These are phyloP conservation scores for Shiraia bambusicola DNA, from an alignment of 2,329 filamentous ascomycete species.

Conservation along the genomic window DNA sequence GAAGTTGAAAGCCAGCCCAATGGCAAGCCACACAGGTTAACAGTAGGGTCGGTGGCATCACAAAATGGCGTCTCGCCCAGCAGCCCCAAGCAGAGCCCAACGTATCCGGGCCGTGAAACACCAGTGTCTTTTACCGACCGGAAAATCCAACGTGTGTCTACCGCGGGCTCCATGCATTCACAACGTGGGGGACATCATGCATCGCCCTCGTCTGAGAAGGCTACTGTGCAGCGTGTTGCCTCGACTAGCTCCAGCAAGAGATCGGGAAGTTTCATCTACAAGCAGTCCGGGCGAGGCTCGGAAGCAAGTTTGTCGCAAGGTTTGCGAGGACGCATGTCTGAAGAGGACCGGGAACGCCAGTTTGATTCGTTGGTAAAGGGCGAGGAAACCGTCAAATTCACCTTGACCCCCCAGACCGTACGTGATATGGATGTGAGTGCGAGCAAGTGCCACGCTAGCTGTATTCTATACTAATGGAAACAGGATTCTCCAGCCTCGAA, in stretches of 20 bases:
- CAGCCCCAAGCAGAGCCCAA: conserved; percentile 20
- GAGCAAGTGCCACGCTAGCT: not conserved
- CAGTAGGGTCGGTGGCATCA: not conserved
- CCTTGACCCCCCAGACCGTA: conserved; percentile 51
- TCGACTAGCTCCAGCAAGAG: conserved; percentile 33
- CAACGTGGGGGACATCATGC: conserved; percentile 17
- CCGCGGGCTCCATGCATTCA: conserved; percentile 26
- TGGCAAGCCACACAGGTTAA: conserved; percentile 7
- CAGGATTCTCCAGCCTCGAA: conserved; percentile 25
- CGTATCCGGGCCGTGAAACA: conserved; percentile 20
- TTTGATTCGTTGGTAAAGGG: conserved; percentile 52
- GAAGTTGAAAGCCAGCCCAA: conserved; percentile 25
- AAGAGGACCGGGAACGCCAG: conserved; percentile 45
- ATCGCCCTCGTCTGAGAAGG: conserved; percentile 29
- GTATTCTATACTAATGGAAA: conserved; percentile 2
- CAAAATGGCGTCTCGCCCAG: conserved; percentile 13
- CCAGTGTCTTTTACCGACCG: conserved; percentile 20
- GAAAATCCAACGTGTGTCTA: conserved; percentile 22
- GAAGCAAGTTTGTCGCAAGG: conserved; percentile 33
- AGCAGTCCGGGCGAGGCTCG: conserved; percentile 39
- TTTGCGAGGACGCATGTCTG: conserved; percentile 38
- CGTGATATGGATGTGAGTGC: conserved; percentile 48
- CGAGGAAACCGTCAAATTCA: conserved; percentile 54
- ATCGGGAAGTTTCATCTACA: conserved; percentile 34
- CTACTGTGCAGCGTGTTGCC: conserved; percentile 32